These are phyloP conservation scores for Sorghum bicolor DNA, from an alignment of 176 grass and related monocot species.

Conservation along the genomic window DNA sequence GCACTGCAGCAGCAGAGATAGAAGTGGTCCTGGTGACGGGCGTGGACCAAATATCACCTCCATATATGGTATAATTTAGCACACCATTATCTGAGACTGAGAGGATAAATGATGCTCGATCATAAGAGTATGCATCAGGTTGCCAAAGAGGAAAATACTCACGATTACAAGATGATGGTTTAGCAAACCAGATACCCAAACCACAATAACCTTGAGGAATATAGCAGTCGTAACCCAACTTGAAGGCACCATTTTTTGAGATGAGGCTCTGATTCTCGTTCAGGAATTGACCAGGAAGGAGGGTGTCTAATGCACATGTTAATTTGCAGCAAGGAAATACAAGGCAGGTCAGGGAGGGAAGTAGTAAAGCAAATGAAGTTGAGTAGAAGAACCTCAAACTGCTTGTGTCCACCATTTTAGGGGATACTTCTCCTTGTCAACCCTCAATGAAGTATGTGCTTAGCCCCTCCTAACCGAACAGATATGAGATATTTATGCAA, in stretches of 20 bases:
- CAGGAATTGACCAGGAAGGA: slow-evolving; percentile 25
- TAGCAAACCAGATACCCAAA: neutral
- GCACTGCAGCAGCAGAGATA: neutral
- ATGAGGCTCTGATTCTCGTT: neutral
- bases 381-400: neutral
- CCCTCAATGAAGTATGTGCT: neutral
- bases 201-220: neutral
- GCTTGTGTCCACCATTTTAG: neutral
- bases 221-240: neutral
- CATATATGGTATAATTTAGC: neutral
- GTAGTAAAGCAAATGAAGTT: neutral
- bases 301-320: neutral
- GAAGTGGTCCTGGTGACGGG: neutral
- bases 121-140: neutral
- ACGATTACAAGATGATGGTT: neutral
- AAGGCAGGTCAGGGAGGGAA: neutral
- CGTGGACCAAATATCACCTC: too few species aligned
- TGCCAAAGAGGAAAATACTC: neutral
- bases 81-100: neutral
- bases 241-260: slow-evolving; percentile 24
- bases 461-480: neutral
- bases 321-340: neutral
- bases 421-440: neutral
- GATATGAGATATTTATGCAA: neutral
- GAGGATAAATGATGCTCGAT: neutral